phyloP scores from a whole-genome alignment of 345 rosid genomes.

The Lepidium africanum region DNA sequence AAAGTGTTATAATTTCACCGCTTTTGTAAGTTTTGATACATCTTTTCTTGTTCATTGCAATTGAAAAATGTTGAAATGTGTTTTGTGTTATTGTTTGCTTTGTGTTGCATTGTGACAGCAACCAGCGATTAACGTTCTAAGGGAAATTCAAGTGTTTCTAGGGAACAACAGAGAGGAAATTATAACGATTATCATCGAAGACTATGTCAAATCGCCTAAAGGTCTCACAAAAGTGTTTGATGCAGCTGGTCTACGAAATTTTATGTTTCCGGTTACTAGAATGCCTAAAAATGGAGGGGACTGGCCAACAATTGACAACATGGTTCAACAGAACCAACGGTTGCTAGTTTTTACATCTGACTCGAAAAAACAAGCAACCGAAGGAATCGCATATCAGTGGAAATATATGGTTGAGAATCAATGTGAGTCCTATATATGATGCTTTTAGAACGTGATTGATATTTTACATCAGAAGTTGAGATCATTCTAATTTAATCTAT shows the following conservation, averaged over 20 bases:
- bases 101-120: constrained; percentile 30
- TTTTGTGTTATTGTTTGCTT: neutral
- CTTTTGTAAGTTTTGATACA: constrained; percentile 58
- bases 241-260: constrained; percentile 60
- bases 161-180: constrained; percentile 57
- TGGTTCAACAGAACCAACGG: constrained; percentile 67
- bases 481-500: too few relatives aligned
- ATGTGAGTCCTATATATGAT: constrained; percentile 43
- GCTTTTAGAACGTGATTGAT: neutral
- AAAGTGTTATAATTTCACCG: constrained; percentile 59
- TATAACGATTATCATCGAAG: constrained; percentile 80
- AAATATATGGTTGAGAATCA: constrained; percentile 82
- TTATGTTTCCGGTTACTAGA: constrained; percentile 70
- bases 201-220: constrained; percentile 64
- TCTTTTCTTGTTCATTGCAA: neutral
- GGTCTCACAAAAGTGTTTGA: constrained; percentile 71
- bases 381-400: constrained; percentile 89
- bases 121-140: constrained; percentile 64
- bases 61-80: neutral
- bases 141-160: constrained; percentile 56
- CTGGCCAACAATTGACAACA: constrained; percentile 79
- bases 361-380: constrained; percentile 61
- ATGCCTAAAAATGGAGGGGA: constrained; percentile 80
- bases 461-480: too few relatives aligned
- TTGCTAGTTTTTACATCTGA: constrained; percentile 82